Base-by-base conservation (phyloP, 164 flowering plant species). In the Magnolia officinalis region DNA sequence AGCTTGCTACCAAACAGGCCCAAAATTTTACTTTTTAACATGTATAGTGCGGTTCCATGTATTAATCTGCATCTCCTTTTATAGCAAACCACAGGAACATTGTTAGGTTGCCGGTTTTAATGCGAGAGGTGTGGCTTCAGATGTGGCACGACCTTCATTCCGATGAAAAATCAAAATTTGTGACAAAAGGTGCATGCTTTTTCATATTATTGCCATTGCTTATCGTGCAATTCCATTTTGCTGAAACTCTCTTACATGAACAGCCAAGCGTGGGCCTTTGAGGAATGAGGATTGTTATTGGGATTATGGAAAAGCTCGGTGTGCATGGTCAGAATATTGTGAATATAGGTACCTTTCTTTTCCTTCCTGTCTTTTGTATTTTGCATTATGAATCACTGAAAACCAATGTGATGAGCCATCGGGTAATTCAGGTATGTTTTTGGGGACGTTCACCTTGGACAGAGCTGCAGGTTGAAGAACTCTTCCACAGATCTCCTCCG, bases 281-380 rank as follows among this genome's bases (percentile, higher is more conserved):
- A 92, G 99, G 84, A 81, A 96, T 80, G 96, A 86, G 16, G 98
- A 96, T 83, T 96, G 99, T 77, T 96, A 90, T 59, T 96, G 99
- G 99, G 99, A 96, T 78, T 96, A 96, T 82, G 98, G 93, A 55
- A 96, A 94, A 85, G 99, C 99, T 85, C 89, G 99, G 16, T 96
- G 99, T 78, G 98, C 97, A 49, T 92, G 92, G 96, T 80, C 96
- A 52, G 95, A 92, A 50, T 85, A 91, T 76, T 96, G 99, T 83
- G 99, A 92, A 90, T 96, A 96, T 73, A 92, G 99, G 99, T 96
- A 14, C 77, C 52, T 68, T 73, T 74, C 66, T 52, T 21, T 64
- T 18, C 31, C 52, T 52, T 26, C 8, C 61, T 13, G 2, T 0
- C 6, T 8, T 75, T 37, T 23, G 58, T 64, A 58, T 52, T 14